These are phyloP conservation scores for Kwoniella dendrophila DNA, from an alignment of 768 basidiomycete species.

Conservation along the genomic window DNA sequence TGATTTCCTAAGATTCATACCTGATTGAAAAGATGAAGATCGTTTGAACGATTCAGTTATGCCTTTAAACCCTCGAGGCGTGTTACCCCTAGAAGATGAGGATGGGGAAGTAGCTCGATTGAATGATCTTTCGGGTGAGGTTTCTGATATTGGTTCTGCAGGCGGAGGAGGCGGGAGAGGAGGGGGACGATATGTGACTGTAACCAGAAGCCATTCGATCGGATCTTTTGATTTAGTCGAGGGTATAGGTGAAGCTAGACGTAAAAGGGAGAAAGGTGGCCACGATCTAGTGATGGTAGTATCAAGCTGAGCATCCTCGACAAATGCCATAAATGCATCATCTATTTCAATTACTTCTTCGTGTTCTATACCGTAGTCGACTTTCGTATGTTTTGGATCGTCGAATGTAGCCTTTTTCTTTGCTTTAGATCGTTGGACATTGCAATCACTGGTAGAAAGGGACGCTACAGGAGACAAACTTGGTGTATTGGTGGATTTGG, in stretches of 20 bases:
- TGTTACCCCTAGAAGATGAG: conserved; percentile 12
- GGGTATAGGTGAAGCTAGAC: conserved; percentile 7
- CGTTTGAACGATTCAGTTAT: conserved; percentile 22
- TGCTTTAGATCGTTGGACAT: not conserved
- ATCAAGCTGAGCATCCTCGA: conserved; percentile 38
- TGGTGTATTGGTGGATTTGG: not conserved
- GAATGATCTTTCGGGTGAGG: not conserved
- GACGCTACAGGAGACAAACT: not conserved
- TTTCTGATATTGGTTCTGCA: not conserved
- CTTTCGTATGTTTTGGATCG: not conserved
- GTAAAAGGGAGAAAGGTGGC: conserved; percentile 35
- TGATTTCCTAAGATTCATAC: conserved; percentile 15
- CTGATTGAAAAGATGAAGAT: conserved; percentile 22
- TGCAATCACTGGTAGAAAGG: not conserved
- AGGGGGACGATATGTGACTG: conserved; percentile 19
- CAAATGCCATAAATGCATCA: conserved; percentile 36
- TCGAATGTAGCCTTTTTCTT: conserved; percentile 11
- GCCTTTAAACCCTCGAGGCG: conserved; percentile 19
- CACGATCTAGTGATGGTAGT: conserved; percentile 8
- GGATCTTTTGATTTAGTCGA: not conserved
- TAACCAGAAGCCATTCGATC: conserved; percentile 39
- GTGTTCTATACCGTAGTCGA: not conserved
- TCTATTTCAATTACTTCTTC: conserved; percentile 35
- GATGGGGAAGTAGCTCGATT: conserved; percentile 24
- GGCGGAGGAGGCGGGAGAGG: conserved; percentile 5